Evolutionary conservation across 225 moss, liverwort and hornwort species (phyloP), one percentile per base, ranked within the genome.

Genomic region (Bryoerythrophyllum caledonicum): DNA sequence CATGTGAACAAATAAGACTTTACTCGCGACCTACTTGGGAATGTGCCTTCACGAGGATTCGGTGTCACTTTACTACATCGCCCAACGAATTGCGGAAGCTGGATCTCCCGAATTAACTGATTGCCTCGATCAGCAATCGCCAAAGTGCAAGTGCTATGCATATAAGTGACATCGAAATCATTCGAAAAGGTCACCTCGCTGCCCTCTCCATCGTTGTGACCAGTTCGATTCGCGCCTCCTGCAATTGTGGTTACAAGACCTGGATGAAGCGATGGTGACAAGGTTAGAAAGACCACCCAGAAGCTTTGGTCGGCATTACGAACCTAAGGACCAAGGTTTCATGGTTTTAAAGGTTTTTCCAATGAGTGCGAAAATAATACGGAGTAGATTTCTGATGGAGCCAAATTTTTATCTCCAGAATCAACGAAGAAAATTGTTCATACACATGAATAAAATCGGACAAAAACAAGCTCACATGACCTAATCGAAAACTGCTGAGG

Each of bases 201-300:
- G 28, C 94, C 94, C 35, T 89, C 78, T 17, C 92, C 94, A 81
- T 94, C 90, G 9, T 64, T 51, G 80, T 79, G 81, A 68, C 94
- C 92, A 68, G 92, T 84, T 63, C 28, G 74, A 67, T 90, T 90
- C 24, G 73, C 56, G 80, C 86, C 84, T 68, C 94, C 94, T 40
- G 90, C 94, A 52, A 94, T 82, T 8, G 92, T 92, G 21, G 80
- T 79, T 24, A 94, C 90, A 66, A 78, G 14, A 30, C 94, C 94
- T 94, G 89, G 40, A 78, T 20, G 54, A n/a, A 23, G 61, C 14
- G 19, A 60, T n/a, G n/a, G n/a, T n/a, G n/a, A n/a, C n/a, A n/a
- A n/a, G n/a, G n/a, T n/a, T n/a, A n/a, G n/a, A n/a, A n/a, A n/a
- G n/a, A n/a, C n/a, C n/a, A n/a, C n/a, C n/a, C n/a, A n/a, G n/a